Base-by-base conservation (phyloP, 2,329 filamentous ascomycete genomes). In the Colletotrichum kahawae region DNA sequence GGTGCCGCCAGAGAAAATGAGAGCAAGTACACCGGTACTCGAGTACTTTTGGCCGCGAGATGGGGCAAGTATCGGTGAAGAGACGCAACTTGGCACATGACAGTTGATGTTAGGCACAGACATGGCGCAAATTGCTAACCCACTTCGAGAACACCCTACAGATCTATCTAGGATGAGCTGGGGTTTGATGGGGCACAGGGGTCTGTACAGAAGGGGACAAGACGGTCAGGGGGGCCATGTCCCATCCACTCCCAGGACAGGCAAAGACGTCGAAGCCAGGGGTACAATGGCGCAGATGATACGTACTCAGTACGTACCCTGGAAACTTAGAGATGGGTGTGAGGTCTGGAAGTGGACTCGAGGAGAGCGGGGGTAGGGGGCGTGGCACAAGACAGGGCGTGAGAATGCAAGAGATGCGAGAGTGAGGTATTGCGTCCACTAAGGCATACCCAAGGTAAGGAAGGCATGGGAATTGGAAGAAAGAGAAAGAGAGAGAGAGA, bases 81-180 rank as follows among this genome's bases (percentile, higher is more conserved):
- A 75, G 73, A 75, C 59, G 64, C 71, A 75, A 75, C 73, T 69
- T 75, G 73, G 73, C 69, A 75, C 59, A 75, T 75, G 73, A 75
- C 73, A 75, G 70, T 72, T 66, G 63, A 57, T 72, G 70, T 64
- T 75, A 73, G 73, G 70, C 63, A 67, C 70, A 73, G 73, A 69
- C 73, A 75, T 68, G 70, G 73, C 73, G 73, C 65, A 75, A 74
- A 75, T 75, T 75, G 59, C 73, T 72, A 75, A 38, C 65, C 70
- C 73, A 75, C 73, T 75, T 75, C 54, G 57, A 73, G 70, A 75
- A 75, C 70, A 67, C 64, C 73, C 64, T 75, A 68, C 64, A 73
- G 73, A 75, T 75, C 72, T 74, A 33, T 59, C 72, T 29, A 67
- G 72, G 72, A 74, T 74, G 59, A 29, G 48, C 71, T 36, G 72